Percentiles rank a stretch among this genome's conserved stretches.
phyloP scores from a whole-genome alignment of 2,329 filamentous ascomycete genomes.

The Gaeumannomyces sp. region DNA sequence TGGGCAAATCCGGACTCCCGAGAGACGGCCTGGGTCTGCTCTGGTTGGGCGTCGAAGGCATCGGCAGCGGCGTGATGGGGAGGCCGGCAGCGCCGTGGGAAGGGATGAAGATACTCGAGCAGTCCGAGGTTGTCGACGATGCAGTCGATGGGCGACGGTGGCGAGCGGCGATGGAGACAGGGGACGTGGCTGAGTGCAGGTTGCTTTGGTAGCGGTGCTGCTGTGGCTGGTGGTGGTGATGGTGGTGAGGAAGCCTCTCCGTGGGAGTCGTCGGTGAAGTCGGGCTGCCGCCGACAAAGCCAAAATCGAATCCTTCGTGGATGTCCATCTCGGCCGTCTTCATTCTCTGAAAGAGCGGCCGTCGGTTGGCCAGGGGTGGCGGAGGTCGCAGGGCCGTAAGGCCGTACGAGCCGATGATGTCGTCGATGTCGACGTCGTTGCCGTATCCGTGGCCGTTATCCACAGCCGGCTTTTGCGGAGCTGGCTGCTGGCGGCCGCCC shows the following conservation, averaged over 20 bases:
- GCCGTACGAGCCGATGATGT: constrained; percentile 7
- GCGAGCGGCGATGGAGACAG: constrained; percentile 15
- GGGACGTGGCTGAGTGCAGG: constrained; percentile 1
- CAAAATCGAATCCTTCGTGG: constrained; percentile 29
- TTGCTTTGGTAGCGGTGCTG: background rate
- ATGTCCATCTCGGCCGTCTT: constrained; percentile 17
- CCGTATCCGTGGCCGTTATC: background rate
- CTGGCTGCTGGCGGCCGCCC: background rate
- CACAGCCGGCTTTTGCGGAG: background rate
- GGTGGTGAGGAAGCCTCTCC: background rate
- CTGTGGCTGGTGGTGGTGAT: constrained; percentile 3
- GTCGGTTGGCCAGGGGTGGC: constrained; percentile 8
- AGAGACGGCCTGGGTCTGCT: constrained; percentile 15
- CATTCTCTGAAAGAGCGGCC: constrained; percentile 5
- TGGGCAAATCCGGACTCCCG: constrained; percentile 17
- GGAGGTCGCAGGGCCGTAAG: constrained; percentile 12
- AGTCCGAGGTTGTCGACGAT: constrained; percentile 11
- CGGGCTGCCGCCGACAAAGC: constrained; percentile 17
- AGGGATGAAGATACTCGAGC: constrained; percentile 5
- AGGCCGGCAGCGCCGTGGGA: constrained; percentile 3
- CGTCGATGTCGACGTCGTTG: constrained; percentile 6
- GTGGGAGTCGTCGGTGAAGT: constrained; percentile 1
- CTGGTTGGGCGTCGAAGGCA: constrained; percentile 8
- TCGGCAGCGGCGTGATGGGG: constrained; percentile 8
- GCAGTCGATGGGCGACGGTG: constrained; percentile 12